phyloP scores from a whole-genome alignment of 331 rosid species.

The Malus hybrid region DNA sequence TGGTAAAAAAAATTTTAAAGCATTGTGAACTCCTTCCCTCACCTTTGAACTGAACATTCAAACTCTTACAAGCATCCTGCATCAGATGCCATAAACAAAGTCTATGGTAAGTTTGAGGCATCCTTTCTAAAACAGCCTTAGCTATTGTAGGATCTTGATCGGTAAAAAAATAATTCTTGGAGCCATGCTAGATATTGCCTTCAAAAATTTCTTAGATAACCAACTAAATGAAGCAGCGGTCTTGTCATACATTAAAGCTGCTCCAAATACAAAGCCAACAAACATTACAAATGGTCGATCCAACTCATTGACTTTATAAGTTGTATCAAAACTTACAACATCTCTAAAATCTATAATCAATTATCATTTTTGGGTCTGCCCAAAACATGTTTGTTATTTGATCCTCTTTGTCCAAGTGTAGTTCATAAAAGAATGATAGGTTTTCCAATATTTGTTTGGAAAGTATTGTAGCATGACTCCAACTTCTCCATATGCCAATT shows the following conservation, averaged over 20 bases:
- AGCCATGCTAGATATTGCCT: background rate
- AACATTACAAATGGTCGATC: background rate
- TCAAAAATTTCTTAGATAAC: background rate
- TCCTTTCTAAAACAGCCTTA: background rate
- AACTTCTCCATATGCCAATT: background rate
- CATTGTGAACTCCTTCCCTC: background rate
- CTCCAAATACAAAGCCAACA: background rate
- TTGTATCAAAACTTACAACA: background rate
- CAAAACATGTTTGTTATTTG: background rate
- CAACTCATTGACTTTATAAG: background rate
- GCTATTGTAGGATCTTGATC: background rate
- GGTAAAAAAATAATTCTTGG: background rate
- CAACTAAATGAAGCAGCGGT: background rate
- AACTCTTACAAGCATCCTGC: background rate
- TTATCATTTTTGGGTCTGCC: background rate
- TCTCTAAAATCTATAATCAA: background rate
- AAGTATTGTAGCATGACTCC: background rate
- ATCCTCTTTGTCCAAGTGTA: background rate
- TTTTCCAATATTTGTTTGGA: background rate
- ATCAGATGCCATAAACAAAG: background rate
- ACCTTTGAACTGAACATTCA: background rate
- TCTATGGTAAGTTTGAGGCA: background rate
- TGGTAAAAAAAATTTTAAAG: background rate
- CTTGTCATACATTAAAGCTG: background rate
- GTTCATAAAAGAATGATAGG: background rate